Base-by-base conservation (phyloP, 2,329 filamentous ascomycete species). In the Lojkania enalia region DNA sequence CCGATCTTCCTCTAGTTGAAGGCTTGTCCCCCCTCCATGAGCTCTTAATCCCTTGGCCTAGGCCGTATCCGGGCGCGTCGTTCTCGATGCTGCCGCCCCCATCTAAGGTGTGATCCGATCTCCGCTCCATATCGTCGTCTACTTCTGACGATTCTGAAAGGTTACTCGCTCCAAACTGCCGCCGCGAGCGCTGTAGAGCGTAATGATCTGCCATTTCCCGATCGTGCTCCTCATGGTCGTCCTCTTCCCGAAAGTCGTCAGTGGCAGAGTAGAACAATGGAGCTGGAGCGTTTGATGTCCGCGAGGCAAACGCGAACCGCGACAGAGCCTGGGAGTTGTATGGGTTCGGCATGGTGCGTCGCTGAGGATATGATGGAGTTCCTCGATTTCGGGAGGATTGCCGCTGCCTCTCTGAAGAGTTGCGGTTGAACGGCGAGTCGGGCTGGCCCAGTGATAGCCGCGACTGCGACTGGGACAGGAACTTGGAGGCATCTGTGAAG, bases 401-500 rank as follows among this genome's bases (percentile, higher is more conserved):
- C 55, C 69, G 58, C 69, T 75, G 51, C 67, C 72, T 54, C 71
- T 73, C 58, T 69, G 72, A 55, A 71, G 70, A 50, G 74, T 76
- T 61, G 74, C 77, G 63, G 74, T 66, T 38, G 72, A 75, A 63
- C 71, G 75, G 54, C 71, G 70, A 62, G 57, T 77, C 70, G 54
- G 55, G 66, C 55, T 74, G 81, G 72, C 67, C 86, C 82, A 73
- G 90, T 57, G 87, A 89, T 62, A 97, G 78, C 52, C 90, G 86
- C 50, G 91, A 95, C 77, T 96, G 94, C 57, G 91, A 96, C 81
- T 96, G 91, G 50, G 91, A 89, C 61, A 99, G 84, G 71, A 99
- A 99, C 60, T 86, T 87, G 57, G 92, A 97, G 63, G 94, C 94
- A 85, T 97, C 94, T 96, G 64, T 42, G 53, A 51, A 51, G 52